These are phyloP conservation scores for Yamadazyma insecticola DNA, from an alignment of 805 yeast species.

Conservation along the genomic window DNA sequence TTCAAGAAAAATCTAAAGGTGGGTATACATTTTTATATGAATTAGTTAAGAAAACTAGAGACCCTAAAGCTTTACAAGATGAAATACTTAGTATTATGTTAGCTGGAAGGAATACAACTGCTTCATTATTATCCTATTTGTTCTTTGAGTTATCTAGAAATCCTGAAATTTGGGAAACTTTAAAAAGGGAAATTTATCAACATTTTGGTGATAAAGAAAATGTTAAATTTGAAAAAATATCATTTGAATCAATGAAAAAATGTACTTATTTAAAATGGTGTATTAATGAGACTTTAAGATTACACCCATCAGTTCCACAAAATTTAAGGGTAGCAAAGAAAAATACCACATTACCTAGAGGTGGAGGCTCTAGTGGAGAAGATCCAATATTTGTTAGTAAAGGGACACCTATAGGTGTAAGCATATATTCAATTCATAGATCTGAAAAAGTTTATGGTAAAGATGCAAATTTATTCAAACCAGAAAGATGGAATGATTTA, in stretches of 20 bases:
- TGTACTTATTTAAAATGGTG: conserved; percentile 28
- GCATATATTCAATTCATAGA: conserved; percentile 40
- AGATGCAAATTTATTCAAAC: conserved; percentile 41
- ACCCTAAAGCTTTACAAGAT: conserved; percentile 32
- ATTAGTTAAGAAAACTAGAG: conserved; percentile 33
- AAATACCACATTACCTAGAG: conserved; percentile 26
- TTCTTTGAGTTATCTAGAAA: conserved; percentile 29
- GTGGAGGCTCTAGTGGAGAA: conserved; percentile 23
- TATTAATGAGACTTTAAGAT: conserved; percentile 27
- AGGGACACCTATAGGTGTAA: conserved; percentile 37
- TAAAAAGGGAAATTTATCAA: conserved; percentile 20
- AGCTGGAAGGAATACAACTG: conserved; percentile 37
- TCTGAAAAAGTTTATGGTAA: conserved; percentile 35
- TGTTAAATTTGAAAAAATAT: conserved; percentile 16
- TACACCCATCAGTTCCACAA: conserved; percentile 30
- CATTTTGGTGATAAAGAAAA: conserved; percentile 21
- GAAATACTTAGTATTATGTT: conserved; percentile 36
- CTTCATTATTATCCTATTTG: conserved; percentile 26
- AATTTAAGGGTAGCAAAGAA: conserved; percentile 26
- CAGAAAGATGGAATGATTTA: conserved; percentile 45
- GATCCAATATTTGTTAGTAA: conserved; percentile 34
- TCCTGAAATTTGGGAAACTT: conserved; percentile 24
- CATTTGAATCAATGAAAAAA: conserved; percentile 31
- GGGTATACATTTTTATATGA: conserved; percentile 34
- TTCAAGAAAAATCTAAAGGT: conserved; percentile 19